Evolutionary conservation across 805 yeast species (phyloP), one percentile per base, ranked within the genome.

Genomic region (Zygosaccharomyces gambellarensis): DNA sequence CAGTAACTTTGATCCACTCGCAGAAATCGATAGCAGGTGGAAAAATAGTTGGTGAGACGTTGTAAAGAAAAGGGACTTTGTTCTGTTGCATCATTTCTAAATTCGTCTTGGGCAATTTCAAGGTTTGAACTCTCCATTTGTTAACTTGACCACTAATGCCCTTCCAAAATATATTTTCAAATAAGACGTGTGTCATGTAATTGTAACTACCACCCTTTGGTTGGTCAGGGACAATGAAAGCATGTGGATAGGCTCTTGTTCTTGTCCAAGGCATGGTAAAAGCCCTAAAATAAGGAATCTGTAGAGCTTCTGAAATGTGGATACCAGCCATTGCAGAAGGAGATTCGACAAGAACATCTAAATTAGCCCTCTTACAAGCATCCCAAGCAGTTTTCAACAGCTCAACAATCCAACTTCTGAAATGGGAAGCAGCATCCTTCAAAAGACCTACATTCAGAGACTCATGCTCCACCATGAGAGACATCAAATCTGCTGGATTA

Each of bases 231-330:
- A 88, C 96, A 63, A 90, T 81, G 55, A 92, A 90, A 0, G 98
- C 97, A 72, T 92, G 97, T 1, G 97, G 97, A 63, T 92, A 92
- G 0, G 97, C 95, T 57, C 95, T 76, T 0, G 98, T 90, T 52
- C 96, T 71, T 0, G 97, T 88, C 98, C 98, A 92, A 0, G 98
- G 98, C 98, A 92, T 92, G 0, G 98, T 92, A 64, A 92, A 92
- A 0, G 97, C 97, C 59, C 97, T 75, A 72, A 87, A 86, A 64
- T 92, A 92, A 0, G 98, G 96, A 49, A 92, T 85, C 19, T 82
- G 80, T 50, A 92, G 68, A 0, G 95, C 95, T 65, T 92, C 98
- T 3, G 98, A 97, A 49, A 92, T 87, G 60, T 92, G 98, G 42
- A 90, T 79, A 8, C 98, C 98, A 12, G 86, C 90, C 90, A 92